These are phyloP conservation scores for Quercus glauca DNA, from an alignment of 306 rosid species.

Conservation along the genomic window DNA sequence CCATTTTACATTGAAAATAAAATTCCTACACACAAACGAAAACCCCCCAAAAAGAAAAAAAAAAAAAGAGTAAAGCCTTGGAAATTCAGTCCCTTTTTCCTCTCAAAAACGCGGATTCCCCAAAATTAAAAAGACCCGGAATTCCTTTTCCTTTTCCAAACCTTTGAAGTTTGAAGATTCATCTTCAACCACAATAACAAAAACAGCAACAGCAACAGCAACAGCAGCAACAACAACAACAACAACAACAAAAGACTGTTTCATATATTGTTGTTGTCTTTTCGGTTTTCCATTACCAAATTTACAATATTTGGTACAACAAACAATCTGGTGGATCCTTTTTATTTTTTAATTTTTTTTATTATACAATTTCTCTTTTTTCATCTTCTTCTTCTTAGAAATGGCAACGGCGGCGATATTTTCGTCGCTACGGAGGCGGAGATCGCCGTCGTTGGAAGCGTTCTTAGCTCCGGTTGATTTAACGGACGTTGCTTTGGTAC, in stretches of 20 bases:
- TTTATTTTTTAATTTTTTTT: background rate
- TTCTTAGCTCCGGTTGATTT: conserved; percentile 92
- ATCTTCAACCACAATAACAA: conserved; percentile 14
- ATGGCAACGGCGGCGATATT: conserved; percentile 93
- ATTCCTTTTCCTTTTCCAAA: background rate
- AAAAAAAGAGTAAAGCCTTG: conserved; percentile 17
- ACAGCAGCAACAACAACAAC: background rate
- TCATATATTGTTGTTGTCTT: conserved; percentile 8
- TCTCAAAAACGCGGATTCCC: conserved; percentile 44
- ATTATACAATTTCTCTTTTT: conserved; percentile 2
- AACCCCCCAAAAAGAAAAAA: background rate
- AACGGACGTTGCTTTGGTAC: conserved; percentile 60
- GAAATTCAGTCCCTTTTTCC: conserved; percentile 30
- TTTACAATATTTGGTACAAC: no score
- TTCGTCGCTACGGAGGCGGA: conserved; percentile 77
- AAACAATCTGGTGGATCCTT: conserved; percentile 29
- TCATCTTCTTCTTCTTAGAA: background rate
- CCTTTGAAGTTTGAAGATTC: conserved; percentile 47
- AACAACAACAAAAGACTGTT: conserved; percentile 14
- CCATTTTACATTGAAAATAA: conserved; percentile 18
- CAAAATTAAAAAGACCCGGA: conserved; percentile 13
- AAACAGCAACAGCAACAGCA: conserved; percentile 12
- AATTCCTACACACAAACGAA: conserved; percentile 8
- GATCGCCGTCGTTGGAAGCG: conserved; percentile 86
- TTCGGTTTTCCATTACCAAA: no score